These are phyloP conservation scores for Phaeosphaeria sp. DNA, from an alignment of 2,329 filamentous ascomycete genomes.

Conservation along the genomic window DNA sequence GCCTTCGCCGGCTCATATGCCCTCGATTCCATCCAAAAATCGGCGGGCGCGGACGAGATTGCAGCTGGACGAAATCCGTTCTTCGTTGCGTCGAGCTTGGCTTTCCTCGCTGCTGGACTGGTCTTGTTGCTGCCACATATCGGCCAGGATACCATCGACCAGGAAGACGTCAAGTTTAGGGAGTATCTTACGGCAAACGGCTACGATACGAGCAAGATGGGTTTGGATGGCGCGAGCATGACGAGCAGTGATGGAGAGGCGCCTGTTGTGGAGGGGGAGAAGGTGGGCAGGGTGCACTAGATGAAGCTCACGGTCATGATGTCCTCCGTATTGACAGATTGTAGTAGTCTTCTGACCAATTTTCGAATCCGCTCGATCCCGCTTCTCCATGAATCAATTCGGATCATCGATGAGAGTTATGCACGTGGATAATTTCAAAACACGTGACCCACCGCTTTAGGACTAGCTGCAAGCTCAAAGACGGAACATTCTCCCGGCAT, in stretches of 20 bases:
- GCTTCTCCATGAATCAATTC: too few relatives aligned
- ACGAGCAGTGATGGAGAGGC: conserved; percentile 13
- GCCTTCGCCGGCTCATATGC: conserved; percentile 88
- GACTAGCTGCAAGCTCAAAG: background rate
- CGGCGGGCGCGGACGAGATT: conserved; percentile 41
- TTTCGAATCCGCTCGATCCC: too few relatives aligned
- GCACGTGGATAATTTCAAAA: background rate
- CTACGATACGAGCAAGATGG: conserved; percentile 73
- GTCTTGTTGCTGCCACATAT: conserved; percentile 77
- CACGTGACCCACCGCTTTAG: background rate
- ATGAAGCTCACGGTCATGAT: background rate
- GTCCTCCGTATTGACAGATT: background rate
- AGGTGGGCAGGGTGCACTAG: background rate
- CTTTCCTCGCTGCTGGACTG: conserved; percentile 72
- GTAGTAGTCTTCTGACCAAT: background rate
- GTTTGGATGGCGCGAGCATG: conserved; percentile 32
- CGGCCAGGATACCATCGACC: conserved; percentile 80
- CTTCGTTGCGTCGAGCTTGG: conserved; percentile 80
- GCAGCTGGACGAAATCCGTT: conserved; percentile 83
- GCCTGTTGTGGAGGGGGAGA: background rate
- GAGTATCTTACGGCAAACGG: conserved; percentile 75
- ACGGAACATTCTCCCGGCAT: background rate
- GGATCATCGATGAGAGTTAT: background rate
- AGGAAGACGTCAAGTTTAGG: conserved; percentile 79
- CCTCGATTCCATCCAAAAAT: conserved; percentile 68